These are phyloP conservation scores for Gaertneriomyces semiglobifer DNA, from an alignment of 192 early-diverging fungal species.

Conservation along the genomic window DNA sequence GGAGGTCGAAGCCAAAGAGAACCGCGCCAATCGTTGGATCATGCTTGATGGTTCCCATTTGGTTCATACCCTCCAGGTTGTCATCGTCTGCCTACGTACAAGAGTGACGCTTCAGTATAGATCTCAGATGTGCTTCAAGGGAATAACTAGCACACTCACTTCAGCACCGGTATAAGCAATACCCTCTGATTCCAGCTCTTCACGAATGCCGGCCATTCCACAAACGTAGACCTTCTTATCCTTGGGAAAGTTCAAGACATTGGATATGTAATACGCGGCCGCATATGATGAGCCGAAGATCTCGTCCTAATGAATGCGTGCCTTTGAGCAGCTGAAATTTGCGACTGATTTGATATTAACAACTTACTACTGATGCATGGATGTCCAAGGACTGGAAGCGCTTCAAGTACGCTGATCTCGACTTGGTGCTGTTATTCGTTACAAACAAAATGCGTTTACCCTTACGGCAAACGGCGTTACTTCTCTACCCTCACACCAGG, in stretches of 20 bases:
- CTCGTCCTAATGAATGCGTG: slow-evolving; percentile 59
- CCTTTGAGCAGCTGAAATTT: slow-evolving; percentile 1
- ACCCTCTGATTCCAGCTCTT: slow-evolving; percentile 79
- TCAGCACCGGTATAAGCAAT: slow-evolving; percentile 57
- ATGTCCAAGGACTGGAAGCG: slow-evolving; percentile 85
- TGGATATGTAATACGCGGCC: slow-evolving; percentile 85
- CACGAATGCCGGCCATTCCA: slow-evolving; percentile 81
- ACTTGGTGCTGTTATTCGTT: slow-evolving; percentile 95
- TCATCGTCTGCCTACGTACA: slow-evolving; percentile 43
- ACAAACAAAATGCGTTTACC: slow-evolving; percentile 94
- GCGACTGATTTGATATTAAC: not conserved
- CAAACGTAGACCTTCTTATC: slow-evolving; percentile 90
- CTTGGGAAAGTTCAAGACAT: slow-evolving; percentile 76
- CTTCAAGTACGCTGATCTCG: slow-evolving; percentile 69
- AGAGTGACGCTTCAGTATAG: not conserved
- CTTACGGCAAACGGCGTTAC: slow-evolving; percentile 1
- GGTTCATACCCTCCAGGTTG: slow-evolving; percentile 46
- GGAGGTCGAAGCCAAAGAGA: slow-evolving; percentile 85
- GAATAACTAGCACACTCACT: slow-evolving; percentile 26
- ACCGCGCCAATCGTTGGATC: slow-evolving; percentile 82
- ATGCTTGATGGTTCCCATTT: slow-evolving; percentile 55
- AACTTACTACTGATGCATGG: slow-evolving; percentile 61
- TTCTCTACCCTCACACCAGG: not conserved
- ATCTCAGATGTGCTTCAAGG: not conserved
- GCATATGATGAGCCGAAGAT: slow-evolving; percentile 92